A percentile compares a stretch with the other conserved stretches of the same genome.
Evolutionary conservation across 2,329 filamentous ascomycete genomes (phyloP).

Genomic region (Aspergillus fischeri): DNA sequence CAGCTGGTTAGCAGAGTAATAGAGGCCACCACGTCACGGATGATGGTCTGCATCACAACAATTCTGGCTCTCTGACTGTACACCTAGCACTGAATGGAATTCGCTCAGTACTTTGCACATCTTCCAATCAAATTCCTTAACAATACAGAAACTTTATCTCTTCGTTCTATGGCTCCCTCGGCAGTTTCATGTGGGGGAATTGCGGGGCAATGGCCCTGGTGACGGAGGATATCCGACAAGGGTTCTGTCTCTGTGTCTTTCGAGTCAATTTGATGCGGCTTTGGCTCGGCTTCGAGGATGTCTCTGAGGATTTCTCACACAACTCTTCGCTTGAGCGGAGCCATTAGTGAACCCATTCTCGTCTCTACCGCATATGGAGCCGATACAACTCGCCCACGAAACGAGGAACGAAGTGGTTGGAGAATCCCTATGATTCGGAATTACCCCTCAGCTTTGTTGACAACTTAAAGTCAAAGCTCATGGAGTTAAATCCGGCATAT

Average conservation of each 20-base stretch:
- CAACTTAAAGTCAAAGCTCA: neutral
- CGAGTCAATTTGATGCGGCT: neutral
- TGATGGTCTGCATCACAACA: neutral
- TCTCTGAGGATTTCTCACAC: no score
- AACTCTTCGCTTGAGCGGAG: no score
- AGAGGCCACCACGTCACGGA: neutral
- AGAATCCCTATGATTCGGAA: neutral
- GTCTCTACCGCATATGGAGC: no score
- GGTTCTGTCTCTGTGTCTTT: neutral
- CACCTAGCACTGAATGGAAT: neutral
- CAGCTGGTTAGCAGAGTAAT: neutral
- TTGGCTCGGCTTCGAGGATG: no score
- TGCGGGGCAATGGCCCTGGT: neutral
- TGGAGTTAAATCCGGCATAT: neutral
- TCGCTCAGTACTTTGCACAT: neutral
- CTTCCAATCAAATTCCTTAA: neutral
- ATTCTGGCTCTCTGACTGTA: neutral
- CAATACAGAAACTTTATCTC: neutral
- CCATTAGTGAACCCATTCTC: no score
- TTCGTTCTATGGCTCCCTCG: neutral
- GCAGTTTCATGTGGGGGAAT: neutral
- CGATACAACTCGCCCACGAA: no score
- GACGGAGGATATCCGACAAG: neutral
- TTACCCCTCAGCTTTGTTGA: neutral
- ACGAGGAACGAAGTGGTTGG: no score